phyloP scores from a whole-genome alignment of 768 basidiomycete genomes.

The Panus rudis region DNA sequence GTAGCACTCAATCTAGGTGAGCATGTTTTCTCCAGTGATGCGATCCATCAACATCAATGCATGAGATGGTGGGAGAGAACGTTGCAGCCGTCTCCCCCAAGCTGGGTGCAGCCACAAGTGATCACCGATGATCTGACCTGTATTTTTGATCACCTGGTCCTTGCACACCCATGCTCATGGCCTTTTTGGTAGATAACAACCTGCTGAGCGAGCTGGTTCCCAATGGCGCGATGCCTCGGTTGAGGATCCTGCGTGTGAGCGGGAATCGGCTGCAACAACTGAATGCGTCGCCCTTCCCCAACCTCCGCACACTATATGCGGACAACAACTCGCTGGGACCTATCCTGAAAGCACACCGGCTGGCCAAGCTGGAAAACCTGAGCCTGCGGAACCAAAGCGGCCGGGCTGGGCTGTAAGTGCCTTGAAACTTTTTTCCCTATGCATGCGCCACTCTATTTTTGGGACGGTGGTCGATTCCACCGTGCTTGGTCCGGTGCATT shows the following conservation, averaged over 20 bases:
- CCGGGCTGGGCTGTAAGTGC: slow-evolving; percentile 58
- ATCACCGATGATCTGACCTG: not conserved
- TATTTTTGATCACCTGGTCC: too few relatives aligned
- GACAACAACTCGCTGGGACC: slow-evolving; percentile 69
- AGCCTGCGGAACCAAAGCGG: slow-evolving; percentile 86
- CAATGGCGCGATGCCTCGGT: slow-evolving; percentile 49
- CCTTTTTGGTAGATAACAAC: slow-evolving; percentile 68
- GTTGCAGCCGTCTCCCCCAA: not conserved
- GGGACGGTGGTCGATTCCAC: not conserved
- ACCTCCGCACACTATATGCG: slow-evolving; percentile 84
- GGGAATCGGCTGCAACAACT: slow-evolving; percentile 70
- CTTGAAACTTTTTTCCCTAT: not conserved
- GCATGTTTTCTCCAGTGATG: slow-evolving; percentile 24
- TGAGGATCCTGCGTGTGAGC: slow-evolving; percentile 83
- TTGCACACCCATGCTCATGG: not conserved
- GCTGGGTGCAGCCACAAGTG: not conserved
- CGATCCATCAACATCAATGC: not conserved
- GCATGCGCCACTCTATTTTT: not conserved
- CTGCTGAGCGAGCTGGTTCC: slow-evolving; percentile 46
- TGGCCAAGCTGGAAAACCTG: slow-evolving; percentile 79
- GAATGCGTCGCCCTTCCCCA: slow-evolving; percentile 51
- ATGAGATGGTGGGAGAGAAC: not conserved
- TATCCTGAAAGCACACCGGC: slow-evolving; percentile 46
- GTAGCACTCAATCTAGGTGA: slow-evolving; percentile 78
- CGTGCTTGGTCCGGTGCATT: not conserved